Conservation (phyloP, 2,329 filamentous ascomycete genomes). For the Colletotrichum filicis region DNA sequence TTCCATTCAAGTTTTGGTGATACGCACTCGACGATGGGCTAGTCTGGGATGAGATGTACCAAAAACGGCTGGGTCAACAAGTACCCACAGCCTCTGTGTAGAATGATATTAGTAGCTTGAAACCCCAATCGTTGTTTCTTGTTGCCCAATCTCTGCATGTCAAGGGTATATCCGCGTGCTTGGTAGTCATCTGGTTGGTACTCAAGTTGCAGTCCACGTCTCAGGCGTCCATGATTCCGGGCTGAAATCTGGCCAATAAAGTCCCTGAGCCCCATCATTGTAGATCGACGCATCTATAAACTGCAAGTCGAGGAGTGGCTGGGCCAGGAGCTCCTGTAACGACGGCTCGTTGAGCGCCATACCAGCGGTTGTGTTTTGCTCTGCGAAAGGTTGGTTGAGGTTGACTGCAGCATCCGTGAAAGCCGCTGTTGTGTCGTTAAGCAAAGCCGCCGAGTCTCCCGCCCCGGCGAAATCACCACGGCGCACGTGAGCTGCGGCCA, state of each 20-base stretch:
- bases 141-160: no score
- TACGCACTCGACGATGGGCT: neutral
- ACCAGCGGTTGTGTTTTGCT: slow-evolving; percentile 42
- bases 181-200: no score
- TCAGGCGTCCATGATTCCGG: slow-evolving; percentile 33
- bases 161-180: no score
- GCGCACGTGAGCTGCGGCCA: slow-evolving; percentile 34
- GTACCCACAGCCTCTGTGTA: no score
- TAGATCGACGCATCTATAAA: slow-evolving; percentile 43
- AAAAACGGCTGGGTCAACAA: no score
- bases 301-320: slow-evolving; percentile 46
- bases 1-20: slow-evolving; percentile 30
- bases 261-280: slow-evolving; percentile 34
- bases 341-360: slow-evolving; percentile 50
- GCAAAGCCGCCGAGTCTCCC: neutral
- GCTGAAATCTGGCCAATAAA: slow-evolving; percentile 37
- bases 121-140: no score
- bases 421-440: neutral
- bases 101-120: no score
- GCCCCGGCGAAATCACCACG: slow-evolving; percentile 4
- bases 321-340: slow-evolving; percentile 46
- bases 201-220: slow-evolving; percentile 21
- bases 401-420: slow-evolving; percentile 17
- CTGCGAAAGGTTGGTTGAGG: neutral
- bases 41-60: no score